Base-by-base conservation (phyloP, 306 rosid species). In the Corylus avellana region DNA sequence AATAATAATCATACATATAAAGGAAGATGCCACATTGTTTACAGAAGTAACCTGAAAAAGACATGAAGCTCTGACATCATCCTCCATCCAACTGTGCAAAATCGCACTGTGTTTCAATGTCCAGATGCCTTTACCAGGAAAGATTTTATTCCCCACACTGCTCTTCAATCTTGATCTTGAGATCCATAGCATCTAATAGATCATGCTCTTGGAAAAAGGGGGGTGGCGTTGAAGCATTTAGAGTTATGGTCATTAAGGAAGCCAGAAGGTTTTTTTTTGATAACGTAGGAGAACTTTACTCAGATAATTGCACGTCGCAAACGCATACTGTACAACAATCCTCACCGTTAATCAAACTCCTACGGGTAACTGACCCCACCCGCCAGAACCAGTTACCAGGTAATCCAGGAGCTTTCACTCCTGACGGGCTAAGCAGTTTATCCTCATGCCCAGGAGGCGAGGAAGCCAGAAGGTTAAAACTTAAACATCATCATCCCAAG, bases 131-230 rank as follows among this genome's bases (percentile, higher is more conserved):
- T n/a, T 16, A 25, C 74, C 77, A 32, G 10, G 42, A 35, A 32
- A 63, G 4, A 29, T 14, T n/a, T 14, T 29, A 64, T 37, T 61
- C 35, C 44, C 51, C 5, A 47, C 44, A 35, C 35, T 37, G 22
- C 75, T 54, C 29, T 42, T 42, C 20, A 73, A 75, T 69, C 75
- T 35, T 76, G 57, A 74, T 71, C 79, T 44, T 37, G 29, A 84
- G 74, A 72, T 47, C 75, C 70, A 67, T 70, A 37, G 68, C 64
- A 44, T 70, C 76, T 16, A 42, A 42, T 59, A 46, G 61, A 70
- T 61, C 72, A 84, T 62, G 80, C 83, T 58, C 81, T 80, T 22
- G 67, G 70, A 32, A 64, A 77, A 58, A 51, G 80, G 58, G 62
- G 27, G 78, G 5, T 61, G 75, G 71, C 35, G 67, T 20, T 72